These are phyloP conservation scores for Chytridium lagenaria DNA, from an alignment of 371 early-diverging fungal species.

Conservation along the genomic window DNA sequence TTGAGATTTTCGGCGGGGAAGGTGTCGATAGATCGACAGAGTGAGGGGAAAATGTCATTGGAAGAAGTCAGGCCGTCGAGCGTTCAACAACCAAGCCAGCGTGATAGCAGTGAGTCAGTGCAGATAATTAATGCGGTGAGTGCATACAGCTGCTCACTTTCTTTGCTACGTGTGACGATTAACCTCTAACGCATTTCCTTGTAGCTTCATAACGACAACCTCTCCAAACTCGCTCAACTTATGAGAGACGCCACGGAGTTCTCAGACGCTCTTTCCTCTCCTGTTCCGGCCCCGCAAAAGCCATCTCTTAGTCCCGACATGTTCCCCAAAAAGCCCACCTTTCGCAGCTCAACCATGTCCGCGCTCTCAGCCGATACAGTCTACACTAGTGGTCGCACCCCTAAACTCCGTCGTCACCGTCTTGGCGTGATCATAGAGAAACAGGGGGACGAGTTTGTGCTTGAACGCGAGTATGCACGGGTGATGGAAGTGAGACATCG, in stretches of 20 bases:
- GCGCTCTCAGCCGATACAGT: not conserved
- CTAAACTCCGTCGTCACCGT: not conserved
- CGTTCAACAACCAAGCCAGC: too few species aligned
- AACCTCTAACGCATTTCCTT: too few species aligned
- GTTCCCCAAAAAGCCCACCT: not conserved
- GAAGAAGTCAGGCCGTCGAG: too few species aligned
- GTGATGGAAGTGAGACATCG: not conserved
- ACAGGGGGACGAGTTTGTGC: conserved; percentile 3
- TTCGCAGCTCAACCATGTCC: not conserved
- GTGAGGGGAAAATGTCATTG: too few species aligned
- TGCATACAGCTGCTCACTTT: too few species aligned
- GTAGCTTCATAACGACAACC: not conserved
- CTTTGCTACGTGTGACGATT: too few species aligned
- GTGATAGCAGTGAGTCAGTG: too few species aligned
- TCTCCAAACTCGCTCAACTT: not conserved
- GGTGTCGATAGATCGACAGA: too few species aligned
- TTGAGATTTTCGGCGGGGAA: too few species aligned
- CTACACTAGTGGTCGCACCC: not conserved
- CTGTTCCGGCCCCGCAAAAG: not conserved
- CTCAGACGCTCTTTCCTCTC: not conserved
- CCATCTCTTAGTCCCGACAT: not conserved
- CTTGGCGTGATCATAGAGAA: not conserved
- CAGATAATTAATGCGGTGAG: too few species aligned
- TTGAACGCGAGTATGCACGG: not conserved
- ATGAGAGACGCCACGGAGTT: not conserved